Evolutionary conservation across 176 grass and related monocot genomes (phyloP), one percentile per base, ranked within the genome.

Genomic region (Saccharum officinarum): DNA sequence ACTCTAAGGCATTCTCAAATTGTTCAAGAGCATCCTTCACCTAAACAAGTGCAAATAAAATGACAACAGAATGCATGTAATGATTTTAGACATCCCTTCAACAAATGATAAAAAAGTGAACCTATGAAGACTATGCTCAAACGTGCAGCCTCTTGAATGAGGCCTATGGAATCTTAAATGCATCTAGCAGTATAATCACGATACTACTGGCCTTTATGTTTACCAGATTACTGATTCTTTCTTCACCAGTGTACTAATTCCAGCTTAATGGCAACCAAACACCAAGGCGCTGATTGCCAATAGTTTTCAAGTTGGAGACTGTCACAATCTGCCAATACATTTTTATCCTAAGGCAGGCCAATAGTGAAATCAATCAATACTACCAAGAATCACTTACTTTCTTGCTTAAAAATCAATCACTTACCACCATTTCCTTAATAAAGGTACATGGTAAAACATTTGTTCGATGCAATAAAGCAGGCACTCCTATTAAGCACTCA

Each of bases 21-120:
- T 92, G 91, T 77, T 89, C 41, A 37, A 95, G 87, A 67, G 96
- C 96, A 26, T 98, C 96, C 77, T 67, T 94, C 60, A 98, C 93
- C 96, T 95, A 83, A 79, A 80, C 45, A 88, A 68, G 73, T 74
- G 61, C 39, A 87, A 81, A 83, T 8, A 77, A 49, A 40, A 55
- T 31, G 45, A 89, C 44, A 65, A 60, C 44, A 80, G 88, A 55
- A 67, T 74, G 65, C 39, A 72, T 23, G 22, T 31, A 78, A 67
- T 64, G 30, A 54, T 75, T 73, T 39, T 26, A 69, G n/a, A 63
- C 34, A 22, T 38, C 38, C 67, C 18, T 63, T 62, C 20, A 71
- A 26, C 54, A 33, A 60, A 69, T 52, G 59, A 80, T 68, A 74
- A 55, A 9, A 17, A 17, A 20, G 17, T 8, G 52, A 76, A 84